Conservation (phyloP, 345 rosid species). For the Linum tenue region DNA sequence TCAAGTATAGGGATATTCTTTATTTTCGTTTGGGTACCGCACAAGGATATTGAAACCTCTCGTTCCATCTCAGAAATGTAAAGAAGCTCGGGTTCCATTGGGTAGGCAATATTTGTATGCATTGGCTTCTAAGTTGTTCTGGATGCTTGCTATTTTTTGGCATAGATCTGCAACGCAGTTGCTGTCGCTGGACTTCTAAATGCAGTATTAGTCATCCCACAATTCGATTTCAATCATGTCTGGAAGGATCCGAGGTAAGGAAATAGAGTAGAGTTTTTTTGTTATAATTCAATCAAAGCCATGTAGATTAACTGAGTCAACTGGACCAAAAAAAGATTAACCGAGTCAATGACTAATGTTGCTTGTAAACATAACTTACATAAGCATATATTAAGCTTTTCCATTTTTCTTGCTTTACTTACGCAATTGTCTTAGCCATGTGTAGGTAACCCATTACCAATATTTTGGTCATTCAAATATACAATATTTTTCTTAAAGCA, state of each 20-base stretch:
- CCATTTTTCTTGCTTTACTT: not conserved
- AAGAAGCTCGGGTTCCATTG: not conserved
- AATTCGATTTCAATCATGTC: constrained; percentile 61
- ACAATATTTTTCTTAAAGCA: no score
- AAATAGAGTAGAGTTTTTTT: not conserved
- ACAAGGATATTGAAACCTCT: no score
- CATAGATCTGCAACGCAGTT: constrained; percentile 90
- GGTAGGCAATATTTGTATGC: not conserved
- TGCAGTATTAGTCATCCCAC: constrained; percentile 72
- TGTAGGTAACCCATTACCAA: no score
- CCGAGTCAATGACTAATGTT: no score
- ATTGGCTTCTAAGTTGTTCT: constrained; percentile 8
- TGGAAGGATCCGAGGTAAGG: constrained; percentile 88
- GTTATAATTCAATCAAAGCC: no score
- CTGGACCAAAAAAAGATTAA: no score
- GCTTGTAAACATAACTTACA: no score
- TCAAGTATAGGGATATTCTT: not conserved
- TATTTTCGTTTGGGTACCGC: no score
- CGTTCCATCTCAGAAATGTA: no score
- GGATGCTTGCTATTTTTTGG: constrained; percentile 11
- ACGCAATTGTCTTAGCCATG: not conserved
- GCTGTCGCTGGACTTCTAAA: constrained; percentile 90
- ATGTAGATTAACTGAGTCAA: no score
- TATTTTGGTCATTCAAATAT: no score
- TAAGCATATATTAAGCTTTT: no score